These are phyloP conservation scores for Scheffersomyces segobiensis DNA, from an alignment of 1,139 yeast species.

Conservation along the genomic window DNA sequence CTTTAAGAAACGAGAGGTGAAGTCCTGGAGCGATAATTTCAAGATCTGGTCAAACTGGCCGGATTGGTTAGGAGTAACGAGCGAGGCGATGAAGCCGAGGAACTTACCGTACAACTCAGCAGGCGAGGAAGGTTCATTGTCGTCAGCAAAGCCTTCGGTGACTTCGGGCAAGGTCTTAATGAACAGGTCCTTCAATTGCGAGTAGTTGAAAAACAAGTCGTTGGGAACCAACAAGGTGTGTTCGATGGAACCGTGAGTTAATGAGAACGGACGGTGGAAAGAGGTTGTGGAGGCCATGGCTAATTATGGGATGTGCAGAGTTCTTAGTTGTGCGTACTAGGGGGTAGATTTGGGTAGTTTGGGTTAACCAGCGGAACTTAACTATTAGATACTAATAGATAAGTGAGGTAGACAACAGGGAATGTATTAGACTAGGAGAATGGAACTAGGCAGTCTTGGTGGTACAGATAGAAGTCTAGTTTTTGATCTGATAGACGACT, in stretches of 20 bases:
- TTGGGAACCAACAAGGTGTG: constrained; percentile 88
- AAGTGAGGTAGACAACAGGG: no score
- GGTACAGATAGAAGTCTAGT: not conserved
- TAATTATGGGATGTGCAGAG: constrained; percentile 1
- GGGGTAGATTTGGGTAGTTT: not conserved
- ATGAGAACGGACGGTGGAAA: constrained; percentile 65
- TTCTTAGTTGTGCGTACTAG: not conserved
- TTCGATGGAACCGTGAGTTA: constrained; percentile 84
- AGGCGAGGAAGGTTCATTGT: constrained; percentile 85
- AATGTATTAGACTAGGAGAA: no score
- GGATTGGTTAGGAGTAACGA: constrained; percentile 44
- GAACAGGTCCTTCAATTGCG: constrained; percentile 88
- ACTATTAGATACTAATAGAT: no score
- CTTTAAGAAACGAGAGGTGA: constrained; percentile 71
- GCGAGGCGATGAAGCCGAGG: constrained; percentile 72
- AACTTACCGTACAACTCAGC: constrained; percentile 85
- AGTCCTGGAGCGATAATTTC: constrained; percentile 71
- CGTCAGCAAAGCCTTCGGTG: constrained; percentile 83
- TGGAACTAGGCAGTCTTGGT: no score
- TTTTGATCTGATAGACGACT: not conserved
- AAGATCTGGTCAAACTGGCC: constrained; percentile 73
- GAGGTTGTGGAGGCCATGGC: constrained; percentile 17
- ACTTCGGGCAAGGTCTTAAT: constrained; percentile 73
- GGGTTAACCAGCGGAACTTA: no score
- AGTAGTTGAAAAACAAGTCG: constrained; percentile 71